phyloP scores from a whole-genome alignment of 2,329 filamentous ascomycete genomes.

The Colletotrichum gigasporum region DNA sequence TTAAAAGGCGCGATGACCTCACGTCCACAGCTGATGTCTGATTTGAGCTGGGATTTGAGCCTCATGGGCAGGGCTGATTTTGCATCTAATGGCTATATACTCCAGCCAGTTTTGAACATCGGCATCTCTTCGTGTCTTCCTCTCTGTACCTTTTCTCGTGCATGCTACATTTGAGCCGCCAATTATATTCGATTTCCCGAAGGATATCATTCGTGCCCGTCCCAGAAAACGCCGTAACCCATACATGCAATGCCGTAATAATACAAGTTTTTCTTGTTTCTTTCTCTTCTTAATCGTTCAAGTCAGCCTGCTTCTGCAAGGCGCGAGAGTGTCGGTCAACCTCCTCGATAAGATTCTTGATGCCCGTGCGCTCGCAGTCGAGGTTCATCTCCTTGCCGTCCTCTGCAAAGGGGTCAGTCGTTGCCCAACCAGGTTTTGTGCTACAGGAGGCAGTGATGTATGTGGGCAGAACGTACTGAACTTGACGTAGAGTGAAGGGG shows the following conservation, averaged over 20 bases:
- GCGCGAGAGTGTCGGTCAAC: conserved; percentile 88
- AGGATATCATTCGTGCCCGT: conserved; percentile 20
- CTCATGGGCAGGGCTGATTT: background rate
- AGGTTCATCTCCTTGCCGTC: conserved; percentile 92
- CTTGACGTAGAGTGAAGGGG: conserved; percentile 77
- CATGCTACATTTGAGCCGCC: conserved; percentile 7
- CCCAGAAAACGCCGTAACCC: conserved; percentile 26
- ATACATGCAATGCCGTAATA: conserved; percentile 27
- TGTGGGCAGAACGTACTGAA: conserved; percentile 73
- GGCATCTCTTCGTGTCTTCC: background rate
- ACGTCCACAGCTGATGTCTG: background rate
- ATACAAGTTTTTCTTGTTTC: background rate
- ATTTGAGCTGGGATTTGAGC: background rate
- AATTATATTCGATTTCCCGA: conserved; percentile 1
- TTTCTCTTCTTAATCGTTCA: conserved; percentile 56
- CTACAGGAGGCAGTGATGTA: background rate
- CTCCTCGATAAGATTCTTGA: conserved; percentile 88
- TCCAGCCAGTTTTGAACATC: background rate
- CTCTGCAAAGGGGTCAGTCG: conserved; percentile 64
- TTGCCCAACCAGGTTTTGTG: too few relatives aligned
- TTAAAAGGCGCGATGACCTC: too few relatives aligned
- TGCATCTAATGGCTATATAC: background rate
- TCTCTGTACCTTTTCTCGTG: too few relatives aligned
- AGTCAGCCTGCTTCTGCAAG: conserved; percentile 83
- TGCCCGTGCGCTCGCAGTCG: conserved; percentile 81